Conservation (phyloP, 1,139 yeast genomes). For the Pichia kudriavzevii region DNA sequence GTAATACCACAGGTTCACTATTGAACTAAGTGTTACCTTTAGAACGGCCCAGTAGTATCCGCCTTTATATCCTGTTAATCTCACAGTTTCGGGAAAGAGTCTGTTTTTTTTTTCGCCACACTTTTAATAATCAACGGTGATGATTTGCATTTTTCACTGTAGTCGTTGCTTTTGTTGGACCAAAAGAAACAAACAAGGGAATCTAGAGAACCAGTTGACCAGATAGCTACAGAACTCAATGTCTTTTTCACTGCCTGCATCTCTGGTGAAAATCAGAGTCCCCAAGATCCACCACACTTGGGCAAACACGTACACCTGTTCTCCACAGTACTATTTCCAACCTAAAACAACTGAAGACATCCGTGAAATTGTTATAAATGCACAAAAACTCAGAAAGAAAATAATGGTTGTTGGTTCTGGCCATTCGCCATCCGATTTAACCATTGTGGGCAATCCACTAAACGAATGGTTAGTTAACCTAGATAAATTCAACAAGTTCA, state of each 20-base stretch:
- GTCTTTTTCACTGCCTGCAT: conserved; percentile 11
- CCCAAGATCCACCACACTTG: conserved; percentile 60
- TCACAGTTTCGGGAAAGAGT: too few species aligned
- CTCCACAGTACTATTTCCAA: conserved; percentile 72
- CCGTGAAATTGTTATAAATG: conserved; percentile 54
- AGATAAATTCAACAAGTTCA: conserved; percentile 59
- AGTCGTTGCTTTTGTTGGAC: neutral
- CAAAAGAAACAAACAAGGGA: neutral
- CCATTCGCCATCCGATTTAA: conserved; percentile 88
- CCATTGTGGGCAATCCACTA: conserved; percentile 49
- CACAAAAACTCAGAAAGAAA: conserved; percentile 53
- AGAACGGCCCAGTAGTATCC: too few species aligned
- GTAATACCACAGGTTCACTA: too few species aligned
- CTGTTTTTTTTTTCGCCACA: too few species aligned
- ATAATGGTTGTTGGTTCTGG: conserved; percentile 89
- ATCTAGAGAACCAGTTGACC: too few species aligned
- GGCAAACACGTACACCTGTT: conserved; percentile 83
- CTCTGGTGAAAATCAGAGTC: conserved; percentile 22
- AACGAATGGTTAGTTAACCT: conserved; percentile 83
- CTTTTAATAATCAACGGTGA: too few species aligned
- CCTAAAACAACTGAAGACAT: conserved; percentile 64
- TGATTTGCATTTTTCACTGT: too few species aligned
- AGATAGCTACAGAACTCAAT: conserved; percentile 3
- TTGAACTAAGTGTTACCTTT: too few species aligned
- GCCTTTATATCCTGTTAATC: too few species aligned